Percentiles rank a stretch among this genome's conserved stretches.
Evolutionary conservation across 164 flowering plant species (phyloP).

Genomic region (Brasenia schreberi): DNA sequence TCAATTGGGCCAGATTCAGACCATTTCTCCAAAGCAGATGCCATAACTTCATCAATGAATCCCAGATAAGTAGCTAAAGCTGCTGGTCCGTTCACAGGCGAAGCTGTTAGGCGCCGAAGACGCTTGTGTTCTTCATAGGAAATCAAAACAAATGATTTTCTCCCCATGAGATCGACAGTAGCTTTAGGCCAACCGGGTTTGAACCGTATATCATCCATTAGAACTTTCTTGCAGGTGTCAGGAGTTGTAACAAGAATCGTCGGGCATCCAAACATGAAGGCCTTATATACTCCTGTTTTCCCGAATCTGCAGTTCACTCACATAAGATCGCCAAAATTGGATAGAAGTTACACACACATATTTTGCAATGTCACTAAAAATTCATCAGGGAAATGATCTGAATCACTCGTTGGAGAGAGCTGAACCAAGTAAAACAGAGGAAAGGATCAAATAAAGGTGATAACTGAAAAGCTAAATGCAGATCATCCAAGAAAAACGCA

Average conservation of each 20-base stretch:
- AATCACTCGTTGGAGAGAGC: too few relatives aligned
- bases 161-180: slow-evolving; percentile 60
- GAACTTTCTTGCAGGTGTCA: slow-evolving; percentile 45
- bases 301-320: slow-evolving; percentile 37
- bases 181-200: slow-evolving; percentile 81
- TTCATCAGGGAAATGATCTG: too few relatives aligned
- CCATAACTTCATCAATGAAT: slow-evolving; percentile 43
- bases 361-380: too few relatives aligned
- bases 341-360: too few relatives aligned
- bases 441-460: too few relatives aligned
- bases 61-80: slow-evolving; percentile 45
- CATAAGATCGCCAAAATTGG: not conserved
- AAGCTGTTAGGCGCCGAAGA: slow-evolving; percentile 53
- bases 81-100: slow-evolving; percentile 80
- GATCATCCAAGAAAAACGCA: too few relatives aligned
- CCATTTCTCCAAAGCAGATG: slow-evolving; percentile 53
- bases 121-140: slow-evolving; percentile 71
- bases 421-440: too few relatives aligned
- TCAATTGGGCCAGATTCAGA: slow-evolving; percentile 51
- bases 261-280: slow-evolving; percentile 77
- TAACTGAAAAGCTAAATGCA: too few relatives aligned
- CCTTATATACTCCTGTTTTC: slow-evolving; percentile 58
- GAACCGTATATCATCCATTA: slow-evolving; percentile 62
- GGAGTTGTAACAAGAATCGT: slow-evolving; percentile 56
- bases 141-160: slow-evolving; percentile 55